These are phyloP conservation scores for Ceratobasidium theobromae DNA, from an alignment of 1,284 basidiomycete species.

Conservation along the genomic window DNA sequence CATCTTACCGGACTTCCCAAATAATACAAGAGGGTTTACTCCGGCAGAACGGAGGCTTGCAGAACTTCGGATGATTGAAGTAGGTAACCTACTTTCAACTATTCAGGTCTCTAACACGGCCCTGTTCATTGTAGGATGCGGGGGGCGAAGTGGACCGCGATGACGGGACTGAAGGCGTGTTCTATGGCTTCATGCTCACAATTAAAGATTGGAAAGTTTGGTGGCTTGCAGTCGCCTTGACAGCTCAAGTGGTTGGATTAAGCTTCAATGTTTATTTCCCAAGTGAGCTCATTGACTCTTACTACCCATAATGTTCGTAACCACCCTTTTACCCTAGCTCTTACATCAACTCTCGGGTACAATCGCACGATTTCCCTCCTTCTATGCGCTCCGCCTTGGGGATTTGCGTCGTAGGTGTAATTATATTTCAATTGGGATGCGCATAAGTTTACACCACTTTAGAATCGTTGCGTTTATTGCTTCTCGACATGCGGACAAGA, in stretches of 20 bases:
- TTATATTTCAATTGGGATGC: not conserved
- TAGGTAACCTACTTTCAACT: constrained; percentile 40
- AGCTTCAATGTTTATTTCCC: not conserved
- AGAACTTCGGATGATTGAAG: constrained; percentile 70
- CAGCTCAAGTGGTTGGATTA: constrained; percentile 55
- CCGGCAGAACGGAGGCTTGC: constrained; percentile 65
- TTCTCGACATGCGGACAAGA: constrained; percentile 65
- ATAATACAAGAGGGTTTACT: constrained; percentile 58
- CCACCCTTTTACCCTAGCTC: constrained; percentile 1
- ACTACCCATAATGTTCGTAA: not conserved
- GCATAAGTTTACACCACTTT: constrained; percentile 44
- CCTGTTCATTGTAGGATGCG: not conserved
- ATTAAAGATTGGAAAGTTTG: constrained; percentile 72
- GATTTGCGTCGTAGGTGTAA: constrained; percentile 53
- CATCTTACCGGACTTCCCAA: constrained; percentile 76
- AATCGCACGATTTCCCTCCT: constrained; percentile 59
- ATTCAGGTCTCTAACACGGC: not conserved
- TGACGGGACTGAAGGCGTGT: constrained; percentile 42
- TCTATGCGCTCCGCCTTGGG: constrained; percentile 76
- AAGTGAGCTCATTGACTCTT: constrained; percentile 23
- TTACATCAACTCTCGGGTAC: constrained; percentile 66
- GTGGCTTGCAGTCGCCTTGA: constrained; percentile 57
- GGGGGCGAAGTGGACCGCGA: constrained; percentile 52
- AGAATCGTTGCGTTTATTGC: constrained; percentile 35
- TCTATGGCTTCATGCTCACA: constrained; percentile 57